Evolutionary conservation across 1,284 basidiomycete genomes (phyloP).

Genomic region (Ganoderma resinaceum): DNA sequence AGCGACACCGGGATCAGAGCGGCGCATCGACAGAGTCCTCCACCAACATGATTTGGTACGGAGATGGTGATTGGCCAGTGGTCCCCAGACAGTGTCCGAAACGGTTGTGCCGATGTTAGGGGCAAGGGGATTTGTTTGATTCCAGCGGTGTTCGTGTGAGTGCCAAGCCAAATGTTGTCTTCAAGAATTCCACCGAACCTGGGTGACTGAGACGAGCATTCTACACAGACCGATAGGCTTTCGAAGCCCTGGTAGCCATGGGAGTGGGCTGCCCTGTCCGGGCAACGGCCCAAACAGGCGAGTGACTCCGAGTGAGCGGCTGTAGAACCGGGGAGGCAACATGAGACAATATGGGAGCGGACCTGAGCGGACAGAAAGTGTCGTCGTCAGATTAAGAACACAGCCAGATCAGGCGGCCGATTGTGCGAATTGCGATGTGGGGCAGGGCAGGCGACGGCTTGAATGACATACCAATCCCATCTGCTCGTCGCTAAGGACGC

Average conservation of each 20-base stretch:
- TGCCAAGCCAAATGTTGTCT: background rate
- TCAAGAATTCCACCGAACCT: background rate
- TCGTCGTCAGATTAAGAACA: slow-evolving; percentile 7
- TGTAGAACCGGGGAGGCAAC: background rate
- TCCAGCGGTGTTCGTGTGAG: slow-evolving; percentile 6
- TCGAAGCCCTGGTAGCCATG: slow-evolving; percentile 15
- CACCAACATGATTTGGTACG: background rate
- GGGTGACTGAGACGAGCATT: background rate
- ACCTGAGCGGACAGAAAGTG: slow-evolving; percentile 18
- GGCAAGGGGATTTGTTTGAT: slow-evolving; percentile 1
- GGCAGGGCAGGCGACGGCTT: background rate
- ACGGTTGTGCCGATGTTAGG: slow-evolving; percentile 15
- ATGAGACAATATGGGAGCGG: background rate
- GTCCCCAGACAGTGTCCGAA: background rate
- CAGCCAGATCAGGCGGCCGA: slow-evolving; percentile 21
- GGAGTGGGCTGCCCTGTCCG: slow-evolving; percentile 1
- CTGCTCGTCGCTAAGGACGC: slow-evolving; percentile 32
- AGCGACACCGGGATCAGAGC: slow-evolving; percentile 12
- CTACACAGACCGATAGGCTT: background rate
- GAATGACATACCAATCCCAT: slow-evolving; percentile 17
- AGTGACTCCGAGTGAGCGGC: background rate
- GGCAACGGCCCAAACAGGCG: background rate
- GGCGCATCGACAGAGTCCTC: slow-evolving; percentile 3
- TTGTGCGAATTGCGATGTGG: slow-evolving; percentile 1
- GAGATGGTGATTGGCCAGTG: background rate